These are phyloP conservation scores for Pyrus hybrid DNA, from an alignment of 331 rosid species.

Conservation along the genomic window DNA sequence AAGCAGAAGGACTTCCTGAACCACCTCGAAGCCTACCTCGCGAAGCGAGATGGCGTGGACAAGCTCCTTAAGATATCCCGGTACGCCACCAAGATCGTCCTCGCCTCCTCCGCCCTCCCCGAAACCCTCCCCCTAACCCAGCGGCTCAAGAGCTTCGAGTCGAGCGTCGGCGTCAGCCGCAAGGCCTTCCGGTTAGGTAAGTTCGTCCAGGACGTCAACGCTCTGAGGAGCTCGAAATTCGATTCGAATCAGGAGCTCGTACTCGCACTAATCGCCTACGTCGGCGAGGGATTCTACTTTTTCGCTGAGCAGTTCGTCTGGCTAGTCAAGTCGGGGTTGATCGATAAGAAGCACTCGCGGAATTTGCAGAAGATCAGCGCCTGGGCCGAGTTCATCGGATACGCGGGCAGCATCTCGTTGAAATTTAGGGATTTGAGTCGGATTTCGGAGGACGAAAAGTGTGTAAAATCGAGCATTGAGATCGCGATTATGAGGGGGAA, in stretches of 20 bases:
- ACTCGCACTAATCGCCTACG: slow-evolving; percentile 49
- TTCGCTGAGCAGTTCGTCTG: slow-evolving; percentile 76
- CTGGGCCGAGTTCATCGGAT: slow-evolving; percentile 71
- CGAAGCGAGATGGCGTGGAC: slow-evolving; percentile 88
- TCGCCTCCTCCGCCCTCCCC: slow-evolving; percentile 49
- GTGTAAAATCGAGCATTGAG: slow-evolving; percentile 43
- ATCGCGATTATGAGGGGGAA: slow-evolving; percentile 38
- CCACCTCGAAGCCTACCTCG: slow-evolving; percentile 66
- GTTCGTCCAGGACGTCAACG: slow-evolving; percentile 74
- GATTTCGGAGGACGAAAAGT: slow-evolving; percentile 40
- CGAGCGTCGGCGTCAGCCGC: slow-evolving; percentile 80
- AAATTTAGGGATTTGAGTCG: slow-evolving; percentile 43
- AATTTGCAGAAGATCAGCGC: slow-evolving; percentile 48
- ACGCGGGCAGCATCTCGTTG: slow-evolving; percentile 56
- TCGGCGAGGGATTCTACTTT: slow-evolving; percentile 68
- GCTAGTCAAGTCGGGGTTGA: slow-evolving; percentile 68
- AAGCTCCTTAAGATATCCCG: slow-evolving; percentile 76
- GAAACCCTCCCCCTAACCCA: slow-evolving; percentile 32
- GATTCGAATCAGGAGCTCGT: slow-evolving; percentile 18
- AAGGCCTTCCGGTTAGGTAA: slow-evolving; percentile 83
- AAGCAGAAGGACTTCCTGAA: slow-evolving; percentile 40
- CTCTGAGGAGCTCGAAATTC: slow-evolving; percentile 28
- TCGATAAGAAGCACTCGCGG: slow-evolving; percentile 38
- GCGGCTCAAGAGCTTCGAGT: slow-evolving; percentile 68
- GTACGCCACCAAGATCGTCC: slow-evolving; percentile 59